Evolutionary conservation across 2,329 filamentous ascomycete species (phyloP).

Genomic region (Eurotiales sp.): DNA sequence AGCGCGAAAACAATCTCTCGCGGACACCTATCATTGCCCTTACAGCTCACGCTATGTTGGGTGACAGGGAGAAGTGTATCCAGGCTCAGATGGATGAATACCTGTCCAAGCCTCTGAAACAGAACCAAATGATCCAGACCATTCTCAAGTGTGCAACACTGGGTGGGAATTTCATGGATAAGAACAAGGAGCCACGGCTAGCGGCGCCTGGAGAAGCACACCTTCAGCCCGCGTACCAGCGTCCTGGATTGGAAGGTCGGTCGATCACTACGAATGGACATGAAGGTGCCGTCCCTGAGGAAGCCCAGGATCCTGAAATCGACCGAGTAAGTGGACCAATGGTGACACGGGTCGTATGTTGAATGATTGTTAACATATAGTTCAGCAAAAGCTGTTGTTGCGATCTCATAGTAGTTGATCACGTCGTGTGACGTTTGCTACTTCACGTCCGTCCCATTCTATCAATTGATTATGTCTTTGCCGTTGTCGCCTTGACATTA

Average conservation of each 20-base stretch:
- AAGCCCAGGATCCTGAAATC: conserved; percentile 58
- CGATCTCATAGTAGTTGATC: conserved; percentile 51
- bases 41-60: conserved; percentile 97
- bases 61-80: conserved; percentile 95
- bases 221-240: conserved; percentile 29
- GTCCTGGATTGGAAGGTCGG: conserved; percentile 58
- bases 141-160: conserved; percentile 96
- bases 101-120: conserved; percentile 90
- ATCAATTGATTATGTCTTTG: too few relatives aligned
- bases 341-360: neutral
- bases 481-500: neutral
- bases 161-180: conserved; percentile 50
- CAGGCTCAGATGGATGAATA: conserved; percentile 99
- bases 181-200: conserved; percentile 41
- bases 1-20: conserved; percentile 72
- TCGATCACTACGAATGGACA: conserved; percentile 67
- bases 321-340: conserved; percentile 46
- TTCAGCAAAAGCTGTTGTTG: conserved; percentile 37
- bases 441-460: too few relatives aligned
- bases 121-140: conserved; percentile 95
- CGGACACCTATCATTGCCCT: conserved; percentile 94
- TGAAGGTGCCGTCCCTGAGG: conserved; percentile 62
- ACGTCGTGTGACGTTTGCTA: too few relatives aligned
- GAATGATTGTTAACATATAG: conserved; percentile 1
- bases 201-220: conserved; percentile 39